A percentile compares a stretch with the other conserved stretches of the same genome.
Conservation (phyloP, 2,329 filamentous ascomycete species). For the Fusarium sp. region DNA sequence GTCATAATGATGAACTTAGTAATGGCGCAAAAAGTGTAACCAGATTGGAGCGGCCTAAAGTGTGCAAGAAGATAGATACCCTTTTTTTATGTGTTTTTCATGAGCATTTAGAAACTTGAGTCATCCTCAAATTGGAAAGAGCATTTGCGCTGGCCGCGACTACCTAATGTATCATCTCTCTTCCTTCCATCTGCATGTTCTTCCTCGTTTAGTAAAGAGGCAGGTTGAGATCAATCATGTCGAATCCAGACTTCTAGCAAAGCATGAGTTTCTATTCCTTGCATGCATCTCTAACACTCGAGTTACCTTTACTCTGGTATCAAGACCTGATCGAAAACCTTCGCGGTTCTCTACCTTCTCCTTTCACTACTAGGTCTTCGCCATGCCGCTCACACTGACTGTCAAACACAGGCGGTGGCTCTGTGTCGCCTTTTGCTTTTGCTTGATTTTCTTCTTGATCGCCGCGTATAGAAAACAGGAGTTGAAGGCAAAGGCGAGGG, state of each 20-base stretch:
- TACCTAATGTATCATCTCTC: background rate
- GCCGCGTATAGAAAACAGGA: background rate
- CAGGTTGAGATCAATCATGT: background rate
- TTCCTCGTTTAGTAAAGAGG: background rate
- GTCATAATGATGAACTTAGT: background rate
- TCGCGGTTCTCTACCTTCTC: background rate
- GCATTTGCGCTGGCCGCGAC: slow-evolving; percentile 3
- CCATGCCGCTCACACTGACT: background rate
- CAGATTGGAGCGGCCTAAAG: background rate
- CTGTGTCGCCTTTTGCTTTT: background rate
- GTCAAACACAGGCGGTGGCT: background rate
- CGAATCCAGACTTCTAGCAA: background rate
- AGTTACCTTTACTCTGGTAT: background rate
- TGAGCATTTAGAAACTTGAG: slow-evolving; percentile 4
- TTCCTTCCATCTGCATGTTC: background rate
- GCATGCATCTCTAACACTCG: background rate
- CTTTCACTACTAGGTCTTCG: background rate
- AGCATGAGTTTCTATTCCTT: background rate
- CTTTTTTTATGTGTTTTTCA: slow-evolving; percentile 11
- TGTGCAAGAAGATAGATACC: slow-evolving; percentile 20
- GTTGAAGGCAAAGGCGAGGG: background rate
- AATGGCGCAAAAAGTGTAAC: background rate
- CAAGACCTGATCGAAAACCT: background rate
- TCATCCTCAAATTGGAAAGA: slow-evolving; percentile 4
- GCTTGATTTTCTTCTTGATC: background rate